Conservation (phyloP, 2,329 filamentous ascomycete species). For the Beauveria varroae region DNA sequence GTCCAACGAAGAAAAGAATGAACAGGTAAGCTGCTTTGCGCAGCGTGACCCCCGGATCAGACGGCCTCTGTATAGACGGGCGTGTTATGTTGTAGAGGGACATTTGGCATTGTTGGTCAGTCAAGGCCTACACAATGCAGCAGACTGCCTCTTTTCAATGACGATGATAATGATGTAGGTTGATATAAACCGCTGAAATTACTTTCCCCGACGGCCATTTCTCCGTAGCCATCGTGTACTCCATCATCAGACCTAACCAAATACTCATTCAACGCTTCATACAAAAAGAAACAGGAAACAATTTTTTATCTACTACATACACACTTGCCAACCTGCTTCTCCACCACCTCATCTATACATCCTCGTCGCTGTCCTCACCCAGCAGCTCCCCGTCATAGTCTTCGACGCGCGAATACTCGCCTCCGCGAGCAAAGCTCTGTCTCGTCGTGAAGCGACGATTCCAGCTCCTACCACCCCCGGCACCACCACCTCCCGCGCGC, state of each 20-base stretch:
- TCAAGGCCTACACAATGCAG: no score
- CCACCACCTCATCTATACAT: conserved; percentile 39
- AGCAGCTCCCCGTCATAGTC: conserved; percentile 92
- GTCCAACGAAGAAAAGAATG: no score
- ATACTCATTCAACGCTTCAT: conserved; percentile 9
- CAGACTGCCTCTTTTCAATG: no score
- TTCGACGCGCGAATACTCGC: conserved; percentile 84
- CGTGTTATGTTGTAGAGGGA: no score
- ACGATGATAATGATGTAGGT: no score
- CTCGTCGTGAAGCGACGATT: conserved; percentile 76
- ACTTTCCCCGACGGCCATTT: neutral
- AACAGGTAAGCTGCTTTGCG: no score
- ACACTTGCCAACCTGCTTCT: neutral
- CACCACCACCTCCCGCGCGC: conserved; percentile 36
- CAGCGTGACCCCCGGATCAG: no score
- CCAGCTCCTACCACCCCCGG: conserved; percentile 38
- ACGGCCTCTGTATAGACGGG: no score
- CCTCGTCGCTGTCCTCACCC: conserved; percentile 89
- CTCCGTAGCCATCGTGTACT: neutral
- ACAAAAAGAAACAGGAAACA: neutral
- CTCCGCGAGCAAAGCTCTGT: conserved; percentile 79
- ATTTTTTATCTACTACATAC: neutral
- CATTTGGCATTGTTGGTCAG: no score
- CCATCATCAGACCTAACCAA: neutral
- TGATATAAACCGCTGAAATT: no score